These are phyloP conservation scores for Amphirosellinia nigrospora DNA, from an alignment of 495 filamentous ascomycete species.

Conservation along the genomic window DNA sequence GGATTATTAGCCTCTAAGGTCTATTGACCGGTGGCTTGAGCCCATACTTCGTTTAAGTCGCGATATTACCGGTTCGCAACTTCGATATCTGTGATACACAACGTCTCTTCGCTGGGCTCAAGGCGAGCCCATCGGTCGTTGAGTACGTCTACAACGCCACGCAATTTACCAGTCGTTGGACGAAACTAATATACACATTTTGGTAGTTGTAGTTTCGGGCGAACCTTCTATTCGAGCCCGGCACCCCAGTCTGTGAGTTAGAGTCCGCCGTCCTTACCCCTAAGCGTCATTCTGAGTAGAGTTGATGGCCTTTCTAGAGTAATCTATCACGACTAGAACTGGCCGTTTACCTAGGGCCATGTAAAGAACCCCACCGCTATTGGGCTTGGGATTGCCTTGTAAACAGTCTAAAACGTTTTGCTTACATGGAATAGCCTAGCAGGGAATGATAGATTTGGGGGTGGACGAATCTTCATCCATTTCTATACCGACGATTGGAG, in stretches of 20 bases:
- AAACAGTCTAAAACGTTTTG: conserved; percentile 54
- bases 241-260: conserved; percentile 59
- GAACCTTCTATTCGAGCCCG: conserved; percentile 50
- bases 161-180: conserved; percentile 39
- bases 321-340: conserved; percentile 47
- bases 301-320: conserved; percentile 53
- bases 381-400: conserved; percentile 51
- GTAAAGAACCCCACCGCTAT: conserved; percentile 58
- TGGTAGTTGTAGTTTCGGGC: conserved; percentile 49
- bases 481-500: conserved; percentile 34
- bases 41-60: conserved; percentile 29
- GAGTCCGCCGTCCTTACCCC: conserved; percentile 45
- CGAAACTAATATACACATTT: conserved; percentile 54
- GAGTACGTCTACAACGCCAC: conserved; percentile 53
- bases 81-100: conserved; percentile 55
- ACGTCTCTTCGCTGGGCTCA: conserved; percentile 43
- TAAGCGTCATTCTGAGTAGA: conserved; percentile 52
- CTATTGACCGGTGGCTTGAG: background rate
- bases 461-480: conserved; percentile 54
- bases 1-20: background rate
- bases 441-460: conserved; percentile 58
- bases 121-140: conserved; percentile 49
- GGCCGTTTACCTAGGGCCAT: conserved; percentile 50
- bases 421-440: conserved; percentile 50
- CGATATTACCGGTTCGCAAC: conserved; percentile 35